phyloP scores from a whole-genome alignment of 2,329 filamentous ascomycete genomes.

The Dichotomopilus funicola region DNA sequence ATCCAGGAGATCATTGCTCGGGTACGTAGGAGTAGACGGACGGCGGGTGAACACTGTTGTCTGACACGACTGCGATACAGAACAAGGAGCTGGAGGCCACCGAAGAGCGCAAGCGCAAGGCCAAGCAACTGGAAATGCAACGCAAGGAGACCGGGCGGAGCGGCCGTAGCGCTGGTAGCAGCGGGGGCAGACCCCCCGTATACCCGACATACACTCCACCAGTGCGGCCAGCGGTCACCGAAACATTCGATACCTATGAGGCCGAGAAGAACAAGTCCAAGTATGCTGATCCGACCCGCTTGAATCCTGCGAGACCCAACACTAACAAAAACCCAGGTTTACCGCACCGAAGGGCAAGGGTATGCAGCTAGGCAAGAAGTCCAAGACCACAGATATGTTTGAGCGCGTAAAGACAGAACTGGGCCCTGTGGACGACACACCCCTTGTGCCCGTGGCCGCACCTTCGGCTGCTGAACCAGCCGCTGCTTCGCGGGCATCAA shows the following conservation, averaged over 20 bases:
- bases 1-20: slow-evolving; percentile 97
- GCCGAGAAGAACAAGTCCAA: slow-evolving; percentile 97
- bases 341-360: slow-evolving; percentile 82
- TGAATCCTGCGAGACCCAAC: not conserved
- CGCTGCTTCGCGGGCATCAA: slow-evolving; percentile 51
- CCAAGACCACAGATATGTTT: slow-evolving; percentile 94
- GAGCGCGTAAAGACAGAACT: slow-evolving; percentile 90
- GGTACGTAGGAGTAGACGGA: slow-evolving; percentile 42
- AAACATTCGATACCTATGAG: slow-evolving; percentile 90
- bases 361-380: slow-evolving; percentile 99
- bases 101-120: slow-evolving; percentile 96
- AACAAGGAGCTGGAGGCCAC: slow-evolving; percentile 99
- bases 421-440: slow-evolving; percentile 71
- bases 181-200: slow-evolving; percentile 58
- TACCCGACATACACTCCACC: slow-evolving; percentile 89
- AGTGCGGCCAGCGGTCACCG: slow-evolving; percentile 62
- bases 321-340: slow-evolving; percentile 34
- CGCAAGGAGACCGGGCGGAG: slow-evolving; percentile 87
- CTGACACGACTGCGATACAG: slow-evolving; percentile 43
- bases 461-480: slow-evolving; percentile 47
- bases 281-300: slow-evolving; percentile 38
- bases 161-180: slow-evolving; percentile 55
- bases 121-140: slow-evolving; percentile 98
- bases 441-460: slow-evolving; percentile 57
- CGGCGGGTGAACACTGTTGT: not conserved